Evolutionary conservation across 2,329 filamentous ascomycete species (phyloP).

Genomic region (Sporothrix dimorphospora): DNA sequence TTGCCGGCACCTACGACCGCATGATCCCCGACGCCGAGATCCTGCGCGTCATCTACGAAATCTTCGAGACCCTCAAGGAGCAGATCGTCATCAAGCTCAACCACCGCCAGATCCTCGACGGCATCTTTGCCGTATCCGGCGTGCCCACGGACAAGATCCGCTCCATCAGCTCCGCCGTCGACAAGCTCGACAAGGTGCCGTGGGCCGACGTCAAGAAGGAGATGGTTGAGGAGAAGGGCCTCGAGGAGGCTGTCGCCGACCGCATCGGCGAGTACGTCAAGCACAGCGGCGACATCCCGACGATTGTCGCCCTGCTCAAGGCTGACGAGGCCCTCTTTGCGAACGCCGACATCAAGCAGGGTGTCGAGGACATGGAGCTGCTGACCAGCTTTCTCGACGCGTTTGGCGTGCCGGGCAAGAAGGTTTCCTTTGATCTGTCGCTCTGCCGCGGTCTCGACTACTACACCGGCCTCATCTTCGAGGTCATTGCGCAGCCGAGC

Average conservation of each 20-base stretch:
- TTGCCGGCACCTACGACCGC: conserved; percentile 82
- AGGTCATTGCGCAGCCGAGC: conserved; percentile 56
- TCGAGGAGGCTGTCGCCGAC: conserved; percentile 76
- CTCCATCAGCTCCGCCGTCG: conserved; percentile 87
- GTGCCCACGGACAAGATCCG: conserved; percentile 86
- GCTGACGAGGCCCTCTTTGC: conserved; percentile 67
- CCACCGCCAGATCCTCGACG: conserved; percentile 91
- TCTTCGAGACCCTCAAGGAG: conserved; percentile 72
- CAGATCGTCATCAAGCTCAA: conserved; percentile 91
- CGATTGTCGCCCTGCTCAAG: conserved; percentile 74
- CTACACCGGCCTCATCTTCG: conserved; percentile 81
- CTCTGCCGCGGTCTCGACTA: conserved; percentile 70
- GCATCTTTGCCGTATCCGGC: conserved; percentile 87
- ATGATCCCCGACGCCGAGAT: conserved; percentile 95
- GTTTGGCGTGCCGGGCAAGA: conserved; percentile 67
- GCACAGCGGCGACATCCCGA: conserved; percentile 39
- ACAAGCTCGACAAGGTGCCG: conserved; percentile 90
- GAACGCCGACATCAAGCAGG: conserved; percentile 76
- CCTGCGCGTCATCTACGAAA: conserved; percentile 79
- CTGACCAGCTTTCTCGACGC: conserved; percentile 82
- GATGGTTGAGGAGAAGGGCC: conserved; percentile 90
- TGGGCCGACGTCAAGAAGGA: conserved; percentile 90
- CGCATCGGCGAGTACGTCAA: conserved; percentile 82
- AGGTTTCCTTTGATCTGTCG: conserved; percentile 85
- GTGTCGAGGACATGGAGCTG: conserved; percentile 77